Conservation (phyloP, 495 filamentous ascomycete species). For the Penicillium manginii region DNA sequence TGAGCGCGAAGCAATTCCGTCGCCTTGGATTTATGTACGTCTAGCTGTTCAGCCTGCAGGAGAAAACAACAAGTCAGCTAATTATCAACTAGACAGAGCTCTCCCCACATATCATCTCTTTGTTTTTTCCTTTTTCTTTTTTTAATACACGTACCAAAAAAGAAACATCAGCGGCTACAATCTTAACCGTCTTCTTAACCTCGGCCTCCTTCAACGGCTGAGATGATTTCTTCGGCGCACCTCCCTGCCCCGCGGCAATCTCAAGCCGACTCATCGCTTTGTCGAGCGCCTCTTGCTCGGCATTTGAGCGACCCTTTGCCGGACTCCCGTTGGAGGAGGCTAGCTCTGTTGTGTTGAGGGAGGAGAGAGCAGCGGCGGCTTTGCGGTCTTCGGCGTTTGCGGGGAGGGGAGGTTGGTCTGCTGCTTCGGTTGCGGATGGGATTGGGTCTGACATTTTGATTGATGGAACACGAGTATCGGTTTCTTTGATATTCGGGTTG, state of each 20-base stretch:
- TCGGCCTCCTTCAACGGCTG: conserved; percentile 47
- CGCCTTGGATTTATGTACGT: conserved; percentile 77
- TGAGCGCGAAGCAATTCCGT: conserved; percentile 81
- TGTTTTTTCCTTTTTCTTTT: too few species aligned
- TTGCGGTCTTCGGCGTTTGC: conserved; percentile 86
- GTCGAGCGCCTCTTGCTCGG: conserved; percentile 80
- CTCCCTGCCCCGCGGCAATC: conserved; percentile 43
- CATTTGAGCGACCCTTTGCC: conserved; percentile 49
- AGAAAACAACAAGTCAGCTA: conserved; percentile 17
- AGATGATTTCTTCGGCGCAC: conserved; percentile 19
- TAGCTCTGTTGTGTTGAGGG: conserved; percentile 69
- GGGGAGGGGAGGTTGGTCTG: conserved; percentile 58
- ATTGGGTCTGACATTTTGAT: conserved; percentile 60
- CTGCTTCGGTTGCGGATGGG: conserved; percentile 68
- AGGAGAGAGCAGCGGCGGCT: conserved; percentile 81
- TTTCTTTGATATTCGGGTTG: too few species aligned
- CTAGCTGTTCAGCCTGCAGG: conserved; percentile 73
- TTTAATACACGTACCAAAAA: conserved; percentile 58
- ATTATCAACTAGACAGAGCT: neutral
- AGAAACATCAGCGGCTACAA: conserved; percentile 66
- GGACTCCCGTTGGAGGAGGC: conserved; percentile 40
- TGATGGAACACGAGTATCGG: too few species aligned
- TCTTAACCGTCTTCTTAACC: conserved; percentile 61
- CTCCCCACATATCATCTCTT: too few species aligned
- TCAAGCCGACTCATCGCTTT: conserved; percentile 79